Conservation (phyloP, 192 early-diverging fungal genomes). For the Linnemannia schmuckeri region DNA sequence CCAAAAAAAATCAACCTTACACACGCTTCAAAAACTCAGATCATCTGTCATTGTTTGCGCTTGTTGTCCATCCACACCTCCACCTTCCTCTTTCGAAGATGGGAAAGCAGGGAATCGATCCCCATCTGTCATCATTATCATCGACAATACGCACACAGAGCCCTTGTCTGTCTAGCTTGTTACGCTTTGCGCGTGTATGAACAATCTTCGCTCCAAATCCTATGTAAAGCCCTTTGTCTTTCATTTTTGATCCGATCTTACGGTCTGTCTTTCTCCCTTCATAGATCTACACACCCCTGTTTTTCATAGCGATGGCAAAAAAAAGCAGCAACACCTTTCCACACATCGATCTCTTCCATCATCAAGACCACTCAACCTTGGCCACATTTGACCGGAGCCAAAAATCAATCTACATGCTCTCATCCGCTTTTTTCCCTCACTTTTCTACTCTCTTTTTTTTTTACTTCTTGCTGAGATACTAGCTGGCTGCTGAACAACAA, state of each 20-base stretch:
- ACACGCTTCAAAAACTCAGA: slow-evolving; percentile 1
- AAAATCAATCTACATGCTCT: not conserved
- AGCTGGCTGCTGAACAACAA: not conserved
- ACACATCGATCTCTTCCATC: too few relatives aligned
- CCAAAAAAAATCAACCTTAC: not conserved
- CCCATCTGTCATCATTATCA: not conserved
- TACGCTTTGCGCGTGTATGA: too few relatives aligned
- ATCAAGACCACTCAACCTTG: too few relatives aligned
- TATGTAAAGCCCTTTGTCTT: not conserved
- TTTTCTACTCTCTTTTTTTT: not conserved
- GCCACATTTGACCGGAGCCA: not conserved
- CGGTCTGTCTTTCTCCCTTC: not conserved
- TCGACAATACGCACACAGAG: not conserved
- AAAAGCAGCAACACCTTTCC: too few relatives aligned
- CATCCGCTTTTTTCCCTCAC: not conserved
- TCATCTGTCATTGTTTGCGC: not conserved
- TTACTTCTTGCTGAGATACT: not conserved
- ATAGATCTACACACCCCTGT: not conserved
- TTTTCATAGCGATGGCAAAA: not conserved
- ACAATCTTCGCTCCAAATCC: not conserved
- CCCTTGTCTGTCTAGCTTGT: too few relatives aligned
- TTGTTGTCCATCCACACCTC: not conserved
- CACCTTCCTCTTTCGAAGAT: slow-evolving; percentile 5
- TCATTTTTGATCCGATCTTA: not conserved
- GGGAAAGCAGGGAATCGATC: not conserved